phyloP scores from a whole-genome alignment of 257 asterid genomes.

The Solanum etuberosum region DNA sequence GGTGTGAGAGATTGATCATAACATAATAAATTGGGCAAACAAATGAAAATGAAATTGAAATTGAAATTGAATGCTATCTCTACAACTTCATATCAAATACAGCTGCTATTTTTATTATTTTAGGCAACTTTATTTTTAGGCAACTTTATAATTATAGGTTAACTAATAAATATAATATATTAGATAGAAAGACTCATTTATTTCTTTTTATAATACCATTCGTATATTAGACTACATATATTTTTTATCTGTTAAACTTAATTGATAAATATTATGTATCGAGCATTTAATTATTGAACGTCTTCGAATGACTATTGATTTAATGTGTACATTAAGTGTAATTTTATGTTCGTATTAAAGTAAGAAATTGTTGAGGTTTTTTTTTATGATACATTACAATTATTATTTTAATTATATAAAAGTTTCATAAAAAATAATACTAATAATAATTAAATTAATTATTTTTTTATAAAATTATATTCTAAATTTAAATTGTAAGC shows the following conservation, averaged over 20 bases:
- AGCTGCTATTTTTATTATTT: not conserved
- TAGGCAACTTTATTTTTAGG: not conserved
- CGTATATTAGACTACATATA: too few relatives aligned
- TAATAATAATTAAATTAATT: not conserved
- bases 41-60: not conserved
- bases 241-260: too few relatives aligned
- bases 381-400: not conserved
- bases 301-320: too few relatives aligned
- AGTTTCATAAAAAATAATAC: not conserved
- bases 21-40: not conserved
- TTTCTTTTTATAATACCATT: not conserved
- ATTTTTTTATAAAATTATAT: not conserved
- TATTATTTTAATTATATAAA: not conserved
- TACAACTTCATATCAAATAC: not conserved
- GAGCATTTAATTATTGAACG: not conserved
- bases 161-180: not conserved
- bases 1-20: not conserved
- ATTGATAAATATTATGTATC: not conserved
- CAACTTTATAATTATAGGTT: not conserved
- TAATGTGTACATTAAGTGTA: not conserved
- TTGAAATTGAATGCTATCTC: not conserved
- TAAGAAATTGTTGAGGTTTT: not conserved
- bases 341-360: not conserved
- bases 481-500: not conserved
- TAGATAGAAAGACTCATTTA: not conserved